Evolutionary conservation across 1,284 basidiomycete genomes (phyloP).

Genomic region (Puccinia brachypodii): DNA sequence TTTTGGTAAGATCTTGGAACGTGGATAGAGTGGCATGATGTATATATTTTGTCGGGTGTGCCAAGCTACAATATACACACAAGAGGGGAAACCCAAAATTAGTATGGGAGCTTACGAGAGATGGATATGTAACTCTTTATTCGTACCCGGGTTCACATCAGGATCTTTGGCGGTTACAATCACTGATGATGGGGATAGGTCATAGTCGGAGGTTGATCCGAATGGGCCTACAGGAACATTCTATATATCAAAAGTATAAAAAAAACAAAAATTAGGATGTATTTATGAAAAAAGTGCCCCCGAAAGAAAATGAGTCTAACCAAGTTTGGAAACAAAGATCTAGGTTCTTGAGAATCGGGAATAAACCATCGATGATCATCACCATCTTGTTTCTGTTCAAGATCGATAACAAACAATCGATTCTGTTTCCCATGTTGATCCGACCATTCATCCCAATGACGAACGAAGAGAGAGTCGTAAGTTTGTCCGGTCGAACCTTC

Average conservation of each 20-base stretch:
- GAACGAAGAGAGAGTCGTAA: conserved; percentile 33
- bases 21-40: conserved; percentile 35
- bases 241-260: not conserved
- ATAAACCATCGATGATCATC: not conserved
- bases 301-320: not conserved
- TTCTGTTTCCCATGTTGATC: conserved; percentile 28
- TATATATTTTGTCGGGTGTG: conserved; percentile 51
- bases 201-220: conserved; percentile 51
- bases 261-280: not conserved
- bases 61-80: conserved; percentile 49
- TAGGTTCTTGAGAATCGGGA: not conserved
- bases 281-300: not conserved
- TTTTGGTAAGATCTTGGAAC: not conserved
- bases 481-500: conserved; percentile 29
- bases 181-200: conserved; percentile 47
- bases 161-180: conserved; percentile 53
- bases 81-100: not conserved
- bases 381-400: not conserved
- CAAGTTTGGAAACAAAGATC: conserved; percentile 28
- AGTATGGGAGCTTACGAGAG: not conserved
- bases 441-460: conserved; percentile 45
- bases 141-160: conserved; percentile 44
- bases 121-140: not conserved
- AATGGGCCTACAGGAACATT: conserved; percentile 52
- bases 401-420: conserved; percentile 33